phyloP scores from a whole-genome alignment of 805 yeast species.

The Starmerella sp. region DNA sequence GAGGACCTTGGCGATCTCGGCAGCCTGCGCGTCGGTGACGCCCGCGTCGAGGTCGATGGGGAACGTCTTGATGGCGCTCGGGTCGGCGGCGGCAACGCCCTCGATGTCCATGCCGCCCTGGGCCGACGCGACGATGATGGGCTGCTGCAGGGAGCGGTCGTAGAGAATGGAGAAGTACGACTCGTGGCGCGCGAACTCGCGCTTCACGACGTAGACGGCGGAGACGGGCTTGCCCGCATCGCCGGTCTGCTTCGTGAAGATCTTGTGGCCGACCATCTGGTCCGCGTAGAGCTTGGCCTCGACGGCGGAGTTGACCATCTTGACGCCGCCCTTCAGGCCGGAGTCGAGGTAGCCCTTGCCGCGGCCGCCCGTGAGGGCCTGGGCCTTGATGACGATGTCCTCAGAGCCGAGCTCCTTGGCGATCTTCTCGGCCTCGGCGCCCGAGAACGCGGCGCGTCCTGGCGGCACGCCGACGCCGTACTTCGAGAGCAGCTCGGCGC shows the following conservation, averaged over 20 bases:
- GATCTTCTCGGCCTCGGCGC: slow-evolving; percentile 73
- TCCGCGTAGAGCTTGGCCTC: slow-evolving; percentile 78
- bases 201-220: slow-evolving; percentile 90
- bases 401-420: slow-evolving; percentile 63
- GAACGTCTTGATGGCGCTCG: slow-evolving; percentile 84
- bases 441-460: slow-evolving; percentile 83
- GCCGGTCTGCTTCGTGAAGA: slow-evolving; percentile 97
- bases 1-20: slow-evolving; percentile 62
- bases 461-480: slow-evolving; percentile 86
- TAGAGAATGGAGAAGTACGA: slow-evolving; percentile 88
- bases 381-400: slow-evolving; percentile 93
- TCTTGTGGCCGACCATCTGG: slow-evolving; percentile 83
- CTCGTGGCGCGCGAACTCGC: slow-evolving; percentile 87
- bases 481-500: slow-evolving; percentile 70
- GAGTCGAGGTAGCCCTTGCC: slow-evolving; percentile 97
- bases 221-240: slow-evolving; percentile 94
- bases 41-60: slow-evolving; percentile 67
- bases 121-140: slow-evolving; percentile 88
- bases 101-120: slow-evolving; percentile 99
- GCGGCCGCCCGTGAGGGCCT: slow-evolving; percentile 98
- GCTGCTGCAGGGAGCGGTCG: slow-evolving; percentile 85
- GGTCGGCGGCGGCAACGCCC: slow-evolving; percentile 88
- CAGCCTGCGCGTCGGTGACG: slow-evolving; percentile 66
- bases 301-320: slow-evolving; percentile 70
- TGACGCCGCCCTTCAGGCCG: slow-evolving; percentile 95